Evolutionary conservation across 306 rosid species (phyloP), one percentile per base, ranked within the genome.

Genomic region (Cicer arietinum): DNA sequence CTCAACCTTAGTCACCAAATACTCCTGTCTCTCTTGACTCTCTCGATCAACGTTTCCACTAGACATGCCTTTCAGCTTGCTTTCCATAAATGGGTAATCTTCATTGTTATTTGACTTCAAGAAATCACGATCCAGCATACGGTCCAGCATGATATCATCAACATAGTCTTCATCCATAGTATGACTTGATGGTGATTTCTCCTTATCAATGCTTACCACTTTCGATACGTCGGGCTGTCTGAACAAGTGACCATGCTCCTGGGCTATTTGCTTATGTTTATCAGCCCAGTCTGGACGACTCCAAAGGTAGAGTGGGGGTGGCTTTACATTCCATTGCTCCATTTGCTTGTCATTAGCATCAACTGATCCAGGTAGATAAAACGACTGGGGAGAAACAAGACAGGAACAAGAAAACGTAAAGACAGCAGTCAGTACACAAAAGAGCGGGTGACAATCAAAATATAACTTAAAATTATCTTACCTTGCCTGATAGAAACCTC

Each of bases 341-440:
- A 88, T 77, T 81, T 86, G 96, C 71, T 79, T 88, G 79, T 90
- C 89, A 37, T 87, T 83, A 22, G 65, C 62, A 81, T 87, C 83
- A 73, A 88, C 83, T 42, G 97, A 91, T 78, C 97, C 98, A 7
- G 97, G 94, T 18, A 94, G 87, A 91, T 91, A 91, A 89, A 91
- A 94, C 39, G 98, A 85, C 98, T 94, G 84, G 42, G 17, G 44
- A 22, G 42, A 83, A 73, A 40, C 54, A 67, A 16, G 75, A 79
- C 63, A 30, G n/a, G 6, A 40, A 73, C 39, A 66, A 7, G 69
- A 9, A 64, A 67, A 57, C 18, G 8, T 37, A 50, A 20, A 20
- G 8, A 44, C 51, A 85, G 59, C 41, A 69, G 64, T 71, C 58
- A 66, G 84, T 45, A 65, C 71, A 45, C 22, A 22, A 82, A 46